Percentiles rank a stretch among this genome's conserved stretches.
phyloP scores from a whole-genome alignment of 2,329 filamentous ascomycete species.

The Phoma sp. region DNA sequence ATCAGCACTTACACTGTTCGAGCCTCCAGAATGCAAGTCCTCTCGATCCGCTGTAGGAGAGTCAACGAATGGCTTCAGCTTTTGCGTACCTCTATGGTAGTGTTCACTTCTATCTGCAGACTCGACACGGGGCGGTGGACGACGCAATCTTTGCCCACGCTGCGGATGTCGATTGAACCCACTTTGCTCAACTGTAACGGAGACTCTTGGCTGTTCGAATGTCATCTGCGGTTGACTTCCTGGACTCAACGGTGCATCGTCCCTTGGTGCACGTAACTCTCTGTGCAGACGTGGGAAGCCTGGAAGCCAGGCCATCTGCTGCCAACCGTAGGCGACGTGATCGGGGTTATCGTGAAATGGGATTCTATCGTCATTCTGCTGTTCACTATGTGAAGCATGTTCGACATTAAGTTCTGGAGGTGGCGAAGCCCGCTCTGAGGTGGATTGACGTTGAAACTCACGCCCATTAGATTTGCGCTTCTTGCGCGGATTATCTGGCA shows the following conservation, averaged over 20 bases:
- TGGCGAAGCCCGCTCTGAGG: background rate
- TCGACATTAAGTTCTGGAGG: background rate
- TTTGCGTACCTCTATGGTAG: no score
- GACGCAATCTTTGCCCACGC: background rate
- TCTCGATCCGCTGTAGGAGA: background rate
- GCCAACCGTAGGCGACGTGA: slow-evolving; percentile 1
- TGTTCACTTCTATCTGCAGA: background rate
- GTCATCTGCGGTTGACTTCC: background rate
- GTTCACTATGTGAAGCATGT: background rate
- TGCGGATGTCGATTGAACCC: slow-evolving; percentile 7
- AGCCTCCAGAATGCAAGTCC: no score
- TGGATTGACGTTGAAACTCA: background rate
- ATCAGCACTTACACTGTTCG: no score
- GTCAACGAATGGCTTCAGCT: background rate
- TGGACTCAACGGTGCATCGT: background rate
- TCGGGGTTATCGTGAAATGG: background rate
- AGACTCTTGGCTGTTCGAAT: background rate
- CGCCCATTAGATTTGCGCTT: background rate
- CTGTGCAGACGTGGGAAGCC: background rate
- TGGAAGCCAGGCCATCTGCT: slow-evolving; percentile 2
- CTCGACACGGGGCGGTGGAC: background rate
- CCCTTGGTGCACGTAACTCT: background rate
- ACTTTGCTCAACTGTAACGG: background rate
- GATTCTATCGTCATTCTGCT: background rate
- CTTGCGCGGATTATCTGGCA: slow-evolving; percentile 1